A percentile compares a stretch with the other conserved stretches of the same genome.
These are phyloP conservation scores for Trichoderma cornu-damae DNA, from an alignment of 2,329 filamentous ascomycete species.

Conservation along the genomic window DNA sequence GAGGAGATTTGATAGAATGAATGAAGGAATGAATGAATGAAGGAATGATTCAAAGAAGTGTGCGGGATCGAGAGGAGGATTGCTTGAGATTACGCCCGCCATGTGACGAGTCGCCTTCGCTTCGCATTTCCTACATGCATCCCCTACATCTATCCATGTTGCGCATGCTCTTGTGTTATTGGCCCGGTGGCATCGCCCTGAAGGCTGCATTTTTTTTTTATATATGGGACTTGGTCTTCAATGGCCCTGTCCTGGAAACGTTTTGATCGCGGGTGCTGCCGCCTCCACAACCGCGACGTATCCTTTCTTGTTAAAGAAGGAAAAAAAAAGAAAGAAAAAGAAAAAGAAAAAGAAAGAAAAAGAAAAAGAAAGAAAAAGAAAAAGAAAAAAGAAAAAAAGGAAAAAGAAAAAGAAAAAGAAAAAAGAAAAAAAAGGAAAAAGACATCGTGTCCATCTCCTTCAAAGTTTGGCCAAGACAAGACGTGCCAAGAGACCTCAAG, in stretches of 20 bases:
- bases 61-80: not conserved
- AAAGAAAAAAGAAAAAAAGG: too few species aligned
- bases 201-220: not conserved
- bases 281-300: not conserved
- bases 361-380: too few species aligned
- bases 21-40: not conserved
- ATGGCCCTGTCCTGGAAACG: not conserved
- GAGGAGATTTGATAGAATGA: not conserved
- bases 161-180: not conserved
- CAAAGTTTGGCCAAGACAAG: not conserved
- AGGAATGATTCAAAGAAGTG: too few species aligned
- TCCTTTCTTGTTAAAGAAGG: not conserved
- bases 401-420: not conserved
- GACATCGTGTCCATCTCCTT: constrained; percentile 6
- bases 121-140: not conserved
- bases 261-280: not conserved
- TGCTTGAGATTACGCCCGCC: not conserved
- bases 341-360: too few species aligned
- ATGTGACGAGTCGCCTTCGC: constrained; percentile 8
- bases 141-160: not conserved
- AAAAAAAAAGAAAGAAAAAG: too few species aligned
- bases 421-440: not conserved
- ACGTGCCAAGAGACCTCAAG: not conserved
- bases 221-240: not conserved
- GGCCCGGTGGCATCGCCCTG: not conserved